Conservation (phyloP, 768 basidiomycete genomes). For the Mycena sanguinolenta region DNA sequence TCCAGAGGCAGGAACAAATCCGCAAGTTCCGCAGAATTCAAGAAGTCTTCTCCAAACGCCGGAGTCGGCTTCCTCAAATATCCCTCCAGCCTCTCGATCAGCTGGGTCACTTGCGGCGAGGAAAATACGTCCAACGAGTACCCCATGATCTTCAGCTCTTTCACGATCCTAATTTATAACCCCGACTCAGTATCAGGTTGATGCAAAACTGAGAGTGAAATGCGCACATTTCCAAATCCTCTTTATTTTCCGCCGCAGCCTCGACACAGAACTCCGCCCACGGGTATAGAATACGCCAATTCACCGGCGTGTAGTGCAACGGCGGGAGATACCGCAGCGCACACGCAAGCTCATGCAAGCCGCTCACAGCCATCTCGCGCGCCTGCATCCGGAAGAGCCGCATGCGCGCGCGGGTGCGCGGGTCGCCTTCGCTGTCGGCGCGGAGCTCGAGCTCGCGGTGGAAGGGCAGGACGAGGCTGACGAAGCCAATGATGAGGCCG, state of each 20-base stretch:
- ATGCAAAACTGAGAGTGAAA: neutral
- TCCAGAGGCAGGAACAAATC: neutral
- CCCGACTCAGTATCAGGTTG: neutral
- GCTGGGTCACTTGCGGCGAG: neutral
- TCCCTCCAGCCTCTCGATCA: conserved; percentile 1
- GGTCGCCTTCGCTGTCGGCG: neutral
- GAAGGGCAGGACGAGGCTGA: neutral
- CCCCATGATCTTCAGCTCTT: conserved; percentile 12
- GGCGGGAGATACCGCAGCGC: neutral
- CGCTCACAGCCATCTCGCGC: neutral
- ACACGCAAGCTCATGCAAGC: neutral
- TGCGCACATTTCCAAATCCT: conserved; percentile 5
- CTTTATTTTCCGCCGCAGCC: neutral
- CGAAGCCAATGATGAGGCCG: neutral
- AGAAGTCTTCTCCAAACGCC: neutral
- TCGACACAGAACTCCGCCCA: conserved; percentile 12
- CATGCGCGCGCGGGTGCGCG: neutral
- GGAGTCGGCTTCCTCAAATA: neutral
- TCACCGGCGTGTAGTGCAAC: conserved; percentile 5
- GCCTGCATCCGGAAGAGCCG: conserved; percentile 3
- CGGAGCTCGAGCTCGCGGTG: conserved; percentile 13
- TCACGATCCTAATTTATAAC: neutral
- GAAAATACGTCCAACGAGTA: conserved; percentile 7
- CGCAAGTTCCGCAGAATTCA: neutral
- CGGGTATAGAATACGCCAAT: neutral